Percentiles rank a stretch among this genome's conserved stretches.
phyloP scores from a whole-genome alignment of 805 yeast species.

The Sugiyamaella smithiae region DNA sequence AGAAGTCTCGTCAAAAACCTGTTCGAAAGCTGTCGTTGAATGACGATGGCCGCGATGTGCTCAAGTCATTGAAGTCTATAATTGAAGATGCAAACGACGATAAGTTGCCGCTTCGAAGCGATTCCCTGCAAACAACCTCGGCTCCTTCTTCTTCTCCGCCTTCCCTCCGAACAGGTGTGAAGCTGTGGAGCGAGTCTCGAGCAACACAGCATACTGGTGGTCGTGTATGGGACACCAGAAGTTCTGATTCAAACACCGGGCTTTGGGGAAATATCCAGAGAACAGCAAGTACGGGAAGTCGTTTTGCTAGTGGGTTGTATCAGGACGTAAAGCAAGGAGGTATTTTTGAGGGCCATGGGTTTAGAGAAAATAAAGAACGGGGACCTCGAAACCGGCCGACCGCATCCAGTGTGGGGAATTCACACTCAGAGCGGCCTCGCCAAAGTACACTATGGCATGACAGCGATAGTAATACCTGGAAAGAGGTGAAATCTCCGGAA shows the following conservation, averaged over 20 bases:
- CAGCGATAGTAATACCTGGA: not conserved
- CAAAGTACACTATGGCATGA: not conserved
- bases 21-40: slow-evolving; percentile 1
- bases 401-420: not conserved
- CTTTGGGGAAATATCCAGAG: slow-evolving; percentile 9
- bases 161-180: slow-evolving; percentile 1
- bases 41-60: slow-evolving; percentile 5
- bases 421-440: too few species aligned
- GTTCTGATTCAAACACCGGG: not conserved
- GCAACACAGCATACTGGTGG: not conserved
- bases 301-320: slow-evolving; percentile 10
- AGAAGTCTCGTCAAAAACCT: not conserved
- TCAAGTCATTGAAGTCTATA: slow-evolving; percentile 15
- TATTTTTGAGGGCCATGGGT: slow-evolving; percentile 8
- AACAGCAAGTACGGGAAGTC: slow-evolving; percentile 6
- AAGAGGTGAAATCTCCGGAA: not conserved
- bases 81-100: slow-evolving; percentile 16
- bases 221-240: not conserved
- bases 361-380: not conserved
- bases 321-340: not conserved
- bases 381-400: not conserved
- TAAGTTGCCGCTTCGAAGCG: not conserved
- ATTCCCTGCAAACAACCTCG: not conserved
- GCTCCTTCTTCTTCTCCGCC: not conserved
- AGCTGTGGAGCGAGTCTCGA: slow-evolving; percentile 6